phyloP scores from a whole-genome alignment of 352 stramenopile genomes.

The Globisporangium spinosum region DNA sequence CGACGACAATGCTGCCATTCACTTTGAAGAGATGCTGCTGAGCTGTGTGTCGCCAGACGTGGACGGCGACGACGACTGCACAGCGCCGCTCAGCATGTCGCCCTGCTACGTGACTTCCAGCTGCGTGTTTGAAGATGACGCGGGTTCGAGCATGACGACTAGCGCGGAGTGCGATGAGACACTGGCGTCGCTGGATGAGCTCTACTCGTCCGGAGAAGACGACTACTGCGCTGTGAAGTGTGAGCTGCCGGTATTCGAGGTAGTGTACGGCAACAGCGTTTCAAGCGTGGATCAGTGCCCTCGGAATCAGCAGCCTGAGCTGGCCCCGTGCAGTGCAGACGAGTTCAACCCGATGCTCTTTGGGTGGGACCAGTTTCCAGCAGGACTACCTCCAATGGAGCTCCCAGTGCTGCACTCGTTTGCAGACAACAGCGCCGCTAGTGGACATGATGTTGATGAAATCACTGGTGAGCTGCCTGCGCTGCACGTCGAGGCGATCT shows the following conservation, averaged over 20 bases:
- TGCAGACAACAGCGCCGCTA: neutral
- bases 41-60: constrained; percentile 5
- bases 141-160: constrained; percentile 6
- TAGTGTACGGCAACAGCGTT: neutral
- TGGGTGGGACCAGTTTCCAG: constrained; percentile 10
- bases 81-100: neutral
- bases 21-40: constrained; percentile 11
- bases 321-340: neutral
- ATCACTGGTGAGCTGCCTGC: neutral
- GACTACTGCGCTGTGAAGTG: constrained; percentile 1
- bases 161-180: constrained; percentile 10
- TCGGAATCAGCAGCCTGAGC: neutral
- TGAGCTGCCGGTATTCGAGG: constrained; percentile 9
- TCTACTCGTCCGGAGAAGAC: constrained; percentile 7
- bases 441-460: neutral
- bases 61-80: neutral
- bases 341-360: constrained; percentile 1
- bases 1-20: constrained; percentile 4
- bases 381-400: neutral
- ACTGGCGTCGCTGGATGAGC: constrained; percentile 6
- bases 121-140: constrained; percentile 7
- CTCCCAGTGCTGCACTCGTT: constrained; percentile 5
- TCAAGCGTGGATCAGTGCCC: neutral
- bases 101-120: neutral
- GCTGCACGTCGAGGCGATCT: constrained; percentile 3